Evolutionary conservation across 495 filamentous ascomycete genomes (phyloP).

Genomic region (Sphaerosporella brunnea): DNA sequence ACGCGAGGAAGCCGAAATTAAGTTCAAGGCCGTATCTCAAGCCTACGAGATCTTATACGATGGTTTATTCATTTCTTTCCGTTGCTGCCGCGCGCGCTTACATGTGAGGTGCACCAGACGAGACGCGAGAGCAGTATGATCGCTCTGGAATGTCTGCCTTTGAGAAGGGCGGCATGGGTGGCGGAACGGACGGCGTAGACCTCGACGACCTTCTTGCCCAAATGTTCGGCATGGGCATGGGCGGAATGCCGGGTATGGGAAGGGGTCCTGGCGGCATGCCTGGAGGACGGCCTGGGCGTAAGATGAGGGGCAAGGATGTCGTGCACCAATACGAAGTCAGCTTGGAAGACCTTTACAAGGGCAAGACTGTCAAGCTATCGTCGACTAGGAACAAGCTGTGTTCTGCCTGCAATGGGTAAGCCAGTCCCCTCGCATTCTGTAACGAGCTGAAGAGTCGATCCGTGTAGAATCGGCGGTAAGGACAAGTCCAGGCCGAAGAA

Average conservation of each 20-base stretch:
- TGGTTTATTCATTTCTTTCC: constrained; percentile 26
- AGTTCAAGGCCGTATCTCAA: constrained; percentile 78
- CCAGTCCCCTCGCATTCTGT: not conserved
- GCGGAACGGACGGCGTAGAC: constrained; percentile 53
- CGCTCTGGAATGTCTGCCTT: constrained; percentile 92
- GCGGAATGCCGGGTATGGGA: constrained; percentile 37
- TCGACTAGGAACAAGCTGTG: constrained; percentile 88
- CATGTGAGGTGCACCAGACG: constrained; percentile 22
- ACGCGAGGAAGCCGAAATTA: constrained; percentile 64
- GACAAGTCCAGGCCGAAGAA: constrained; percentile 72
- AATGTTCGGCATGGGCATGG: constrained; percentile 80
- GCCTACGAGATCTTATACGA: constrained; percentile 96
- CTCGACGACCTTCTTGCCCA: constrained; percentile 78
- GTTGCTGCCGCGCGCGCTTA: not conserved
- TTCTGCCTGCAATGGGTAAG: constrained; percentile 56
- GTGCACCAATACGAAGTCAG: constrained; percentile 79
- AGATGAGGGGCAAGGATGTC: constrained; percentile 59
- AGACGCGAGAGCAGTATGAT: constrained; percentile 82
- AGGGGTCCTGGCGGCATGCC: constrained; percentile 21
- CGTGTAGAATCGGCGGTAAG: constrained; percentile 51
- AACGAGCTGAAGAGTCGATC: not conserved
- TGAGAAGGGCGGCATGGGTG: constrained; percentile 39
- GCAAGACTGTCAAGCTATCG: constrained; percentile 89
- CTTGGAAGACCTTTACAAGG: constrained; percentile 90
- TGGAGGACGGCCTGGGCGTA: constrained; percentile 35